Base-by-base conservation (phyloP, 164 flowering plant species). In the Amborella trichopoda region DNA sequence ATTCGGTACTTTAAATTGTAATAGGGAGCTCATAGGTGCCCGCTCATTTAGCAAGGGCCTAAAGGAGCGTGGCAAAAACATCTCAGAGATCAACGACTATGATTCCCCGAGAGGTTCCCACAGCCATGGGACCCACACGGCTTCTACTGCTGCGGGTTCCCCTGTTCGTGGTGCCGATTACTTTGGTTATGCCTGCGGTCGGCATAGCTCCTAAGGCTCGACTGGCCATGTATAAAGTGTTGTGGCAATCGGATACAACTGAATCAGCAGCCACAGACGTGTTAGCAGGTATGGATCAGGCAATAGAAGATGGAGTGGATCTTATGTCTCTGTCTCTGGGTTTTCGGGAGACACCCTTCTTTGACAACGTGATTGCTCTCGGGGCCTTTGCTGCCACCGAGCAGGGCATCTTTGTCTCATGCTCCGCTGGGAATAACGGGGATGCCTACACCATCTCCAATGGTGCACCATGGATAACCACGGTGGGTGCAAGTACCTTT, bases 211-310 rank as follows among this genome's bases (percentile, higher is more conserved):
- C 84, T 3, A 12, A 25, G 2, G 81, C 81, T 0, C 56, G 53
- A 1, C 12, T 78, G 1, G 78, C 78, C 28, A 54, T 70, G 56
- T 78, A 75, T 58, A 75, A 75, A 44, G 74, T 51, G 2, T 6
- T 58, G 0, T 75, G 73, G 70, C 32, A 32, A 24, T 34, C 33
- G 4, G 52, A 52, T 17, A n/a, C 14, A 3, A 11, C 3, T 17
- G 14, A 40, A 1, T 52, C 60, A 9, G 45, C 49, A 2, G n/a
- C 51, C 13, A 60, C 74, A 0, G 76, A 75, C 28, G 50, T 64
- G 5, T 44, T 74, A 2, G 83, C 79, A 0, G 81, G 67, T 1
- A 69, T 77, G 14, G 88, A 77, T 40, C 72, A 72, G n/a, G 83
- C 81, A 8, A 66, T 77, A 5, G 50, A 20, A 0, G 83, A 77